Conservation (phyloP, 345 rosid species). For the Ricinus communis region DNA sequence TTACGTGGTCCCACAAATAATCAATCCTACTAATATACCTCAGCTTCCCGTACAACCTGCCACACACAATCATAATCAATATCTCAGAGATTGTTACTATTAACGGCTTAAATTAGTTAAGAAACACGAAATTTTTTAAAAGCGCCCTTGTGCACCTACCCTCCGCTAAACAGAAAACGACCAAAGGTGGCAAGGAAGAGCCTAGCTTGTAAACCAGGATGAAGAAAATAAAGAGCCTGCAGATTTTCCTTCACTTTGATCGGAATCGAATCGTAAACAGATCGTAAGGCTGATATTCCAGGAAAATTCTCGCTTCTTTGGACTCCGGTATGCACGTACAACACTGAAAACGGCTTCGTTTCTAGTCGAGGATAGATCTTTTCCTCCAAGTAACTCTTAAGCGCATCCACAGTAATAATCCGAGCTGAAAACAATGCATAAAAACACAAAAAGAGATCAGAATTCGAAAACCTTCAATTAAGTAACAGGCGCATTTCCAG, state of each 20-base stretch:
- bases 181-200: constrained; percentile 67
- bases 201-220: constrained; percentile 52
- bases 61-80: constrained; percentile 7
- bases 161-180: constrained; percentile 51
- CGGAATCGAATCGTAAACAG: constrained; percentile 49
- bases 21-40: constrained; percentile 51
- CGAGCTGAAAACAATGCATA: constrained; percentile 28
- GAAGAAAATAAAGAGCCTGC: constrained; percentile 52
- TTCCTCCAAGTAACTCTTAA: constrained; percentile 52
- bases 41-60: constrained; percentile 55
- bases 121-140: background rate
- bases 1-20: constrained; percentile 57
- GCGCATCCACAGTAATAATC: constrained; percentile 33
- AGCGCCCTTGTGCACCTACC: constrained; percentile 28
- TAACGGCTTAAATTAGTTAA: background rate
- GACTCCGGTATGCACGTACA: constrained; percentile 54
- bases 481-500: no score
- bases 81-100: no score
- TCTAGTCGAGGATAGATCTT: constrained; percentile 36
- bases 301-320: constrained; percentile 52
- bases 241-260: constrained; percentile 33
- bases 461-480: no score
- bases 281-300: constrained; percentile 47
- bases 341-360: constrained; percentile 45
- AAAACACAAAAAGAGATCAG: no score